These are phyloP conservation scores for Globisporangium paddicum DNA, from an alignment of 352 stramenopile genomes.

Conservation along the genomic window DNA sequence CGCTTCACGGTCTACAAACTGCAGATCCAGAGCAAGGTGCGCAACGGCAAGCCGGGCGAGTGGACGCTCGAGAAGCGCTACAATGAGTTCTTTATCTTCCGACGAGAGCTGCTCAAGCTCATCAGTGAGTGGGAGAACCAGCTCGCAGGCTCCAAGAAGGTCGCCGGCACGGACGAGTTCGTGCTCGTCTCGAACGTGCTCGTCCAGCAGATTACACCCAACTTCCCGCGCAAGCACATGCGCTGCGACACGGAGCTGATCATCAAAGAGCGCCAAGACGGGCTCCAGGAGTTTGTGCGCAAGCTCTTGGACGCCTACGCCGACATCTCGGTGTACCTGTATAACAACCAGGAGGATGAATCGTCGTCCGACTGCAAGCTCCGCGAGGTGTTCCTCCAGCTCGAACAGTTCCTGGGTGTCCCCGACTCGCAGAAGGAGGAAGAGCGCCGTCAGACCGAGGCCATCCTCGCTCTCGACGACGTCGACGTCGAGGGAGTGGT, in stretches of 20 bases:
- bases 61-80: conserved; percentile 33
- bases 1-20: conserved; percentile 54
- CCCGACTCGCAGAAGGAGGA: conserved; percentile 47
- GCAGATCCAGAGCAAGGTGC: conserved; percentile 35
- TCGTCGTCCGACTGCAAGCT: conserved; percentile 5
- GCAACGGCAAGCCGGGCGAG: conserved; percentile 18
- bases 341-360: conserved; percentile 8
- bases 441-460: conserved; percentile 37
- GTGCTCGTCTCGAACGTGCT: conserved; percentile 21
- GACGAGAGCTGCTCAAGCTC: conserved; percentile 16
- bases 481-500: not conserved
- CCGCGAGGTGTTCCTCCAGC: conserved; percentile 22
- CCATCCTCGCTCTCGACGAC: conserved; percentile 49
- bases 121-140: conserved; percentile 22
- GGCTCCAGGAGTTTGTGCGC: conserved; percentile 49
- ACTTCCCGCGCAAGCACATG: conserved; percentile 60
- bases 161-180: conserved; percentile 17
- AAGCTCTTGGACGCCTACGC: conserved; percentile 53
- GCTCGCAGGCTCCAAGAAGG: conserved; percentile 2
- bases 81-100: conserved; percentile 27
- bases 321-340: conserved; percentile 52
- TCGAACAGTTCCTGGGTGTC: conserved; percentile 52
- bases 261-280: conserved; percentile 37
- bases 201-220: conserved; percentile 13
- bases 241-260: conserved; percentile 49